Evolutionary conservation across 192 early-diverging fungal species (phyloP).

Genomic region (Globomyces pollinis-pini): DNA sequence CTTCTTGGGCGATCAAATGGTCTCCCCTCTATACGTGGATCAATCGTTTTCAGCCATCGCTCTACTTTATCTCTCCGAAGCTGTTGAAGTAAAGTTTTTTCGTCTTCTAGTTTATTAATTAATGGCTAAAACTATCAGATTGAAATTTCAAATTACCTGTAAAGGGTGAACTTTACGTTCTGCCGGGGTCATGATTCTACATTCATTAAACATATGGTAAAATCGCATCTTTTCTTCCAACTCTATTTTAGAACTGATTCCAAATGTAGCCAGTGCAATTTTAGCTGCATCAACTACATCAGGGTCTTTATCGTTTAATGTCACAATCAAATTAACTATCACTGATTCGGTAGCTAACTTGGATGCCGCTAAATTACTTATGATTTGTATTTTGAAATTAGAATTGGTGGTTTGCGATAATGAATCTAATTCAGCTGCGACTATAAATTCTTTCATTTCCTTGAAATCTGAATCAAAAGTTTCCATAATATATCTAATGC

Average conservation of each 20-base stretch:
- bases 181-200: background rate
- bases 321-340: background rate
- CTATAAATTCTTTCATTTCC: background rate
- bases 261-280: background rate
- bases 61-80: background rate
- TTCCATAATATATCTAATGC: background rate
- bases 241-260: background rate
- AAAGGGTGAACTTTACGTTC: background rate
- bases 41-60: background rate
- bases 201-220: constrained; percentile 9
- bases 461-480: constrained; percentile 7
- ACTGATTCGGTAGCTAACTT: background rate
- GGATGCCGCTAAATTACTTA: background rate
- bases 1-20: background rate
- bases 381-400: constrained; percentile 4
- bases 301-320: background rate
- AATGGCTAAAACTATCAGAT: background rate
- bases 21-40: background rate
- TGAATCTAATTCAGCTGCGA: background rate
- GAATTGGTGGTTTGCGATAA: background rate
- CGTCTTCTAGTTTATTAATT: background rate
- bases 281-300: background rate
- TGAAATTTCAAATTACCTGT: too few relatives aligned
- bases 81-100: background rate
- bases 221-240: background rate